Evolutionary conservation across 192 early-diverging fungal genomes (phyloP), one percentile per base, ranked within the genome.

Genomic region (Coemansia reversa): DNA sequence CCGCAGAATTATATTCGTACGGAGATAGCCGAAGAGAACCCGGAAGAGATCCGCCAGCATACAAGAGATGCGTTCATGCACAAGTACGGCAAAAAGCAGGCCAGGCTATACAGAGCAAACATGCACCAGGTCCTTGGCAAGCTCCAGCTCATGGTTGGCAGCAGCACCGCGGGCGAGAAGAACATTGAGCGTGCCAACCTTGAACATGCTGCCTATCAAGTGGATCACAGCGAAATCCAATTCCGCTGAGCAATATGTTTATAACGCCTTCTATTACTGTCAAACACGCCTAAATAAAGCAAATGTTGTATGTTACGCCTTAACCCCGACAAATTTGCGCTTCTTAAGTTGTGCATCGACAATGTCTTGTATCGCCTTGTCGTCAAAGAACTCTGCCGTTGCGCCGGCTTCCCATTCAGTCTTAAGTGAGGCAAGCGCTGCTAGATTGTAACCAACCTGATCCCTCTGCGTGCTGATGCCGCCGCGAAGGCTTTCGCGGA

Each of bases 401-500:
- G 85, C 87, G 55, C 81, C 86, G 51, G 83, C 85, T 60, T 93
- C 88, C 84, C 87, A 92, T 51, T 94, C 92, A 16, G 90, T 74
- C 59, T 83, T 84, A 55, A 95, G 83, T 58, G 87, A 88, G 57
- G 82, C 75, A 19, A 98, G 79, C 1, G 90, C 94, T 8, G 93
- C 94, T 30, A 93, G 61, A 60, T 97, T 98, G 71, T 89, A 96
- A 47, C 96, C 96, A 60, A 96, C 84, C 50, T 84, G 68, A 63
- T 96, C 92, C 29, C 91, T 86, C 60, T 95, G 87, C n/a, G 74
- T 69, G 35, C 86, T 75, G 16, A 97, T 82, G 51, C 82, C 81
- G 4, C 72, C 58, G 20, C 88, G 85, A 32, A 94, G 63, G 35
- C 88, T 74, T n/a, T 68, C 60, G 30, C 89, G 86, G 53, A 97